Base-by-base conservation (phyloP, 169 alveolate species). In the Plasmodium fragile region DNA sequence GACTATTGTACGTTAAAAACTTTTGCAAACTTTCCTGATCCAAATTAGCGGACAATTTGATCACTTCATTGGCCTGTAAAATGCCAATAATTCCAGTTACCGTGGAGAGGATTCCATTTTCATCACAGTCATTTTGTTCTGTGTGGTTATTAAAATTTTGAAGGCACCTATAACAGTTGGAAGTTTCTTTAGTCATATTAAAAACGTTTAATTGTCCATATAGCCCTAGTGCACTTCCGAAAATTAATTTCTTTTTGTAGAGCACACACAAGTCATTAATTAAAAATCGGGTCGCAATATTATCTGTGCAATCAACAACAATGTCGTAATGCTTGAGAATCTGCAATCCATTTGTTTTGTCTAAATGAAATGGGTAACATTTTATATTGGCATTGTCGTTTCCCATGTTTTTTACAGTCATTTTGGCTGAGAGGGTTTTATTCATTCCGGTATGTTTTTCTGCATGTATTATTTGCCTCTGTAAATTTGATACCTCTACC, bases 381-480 rank as follows among this genome's bases (percentile, higher is more conserved):
- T 80, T 55, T 75, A 83, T 90, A 77, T 73, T 81, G 2, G 90
- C 95, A 93, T 89, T 36, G 0, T 90, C 45, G 72, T 97, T 95
- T 65, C 75, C 75, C 32, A 96, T 45, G 32, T 92, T 92, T 82
- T 53, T 39, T 92, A 97, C 69, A 39, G 95, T 71, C 34, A 71
- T 32, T 80, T 72, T 84, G 11, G 98, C 97, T n/a, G 98, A 97
- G 4, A 65, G 16, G 16, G 97, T 96, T 83, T 97, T 97, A 94
- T 96, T 97, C 94, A 92, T 75, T 30, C 98, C 98, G 34, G 71
- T 82, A 43, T 92, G 55, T 11, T 92, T 95, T 87, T 95, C 97
- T 52, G 85, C 96, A 78, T 96, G 98, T 70, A 95, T 95, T 22
- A 97, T 94, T 92, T 97, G 98, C 75, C 98, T 97, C 78, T 97